phyloP scores from a whole-genome alignment of 2,329 filamentous ascomycete genomes.

The Clonostachys rhizophaga region DNA sequence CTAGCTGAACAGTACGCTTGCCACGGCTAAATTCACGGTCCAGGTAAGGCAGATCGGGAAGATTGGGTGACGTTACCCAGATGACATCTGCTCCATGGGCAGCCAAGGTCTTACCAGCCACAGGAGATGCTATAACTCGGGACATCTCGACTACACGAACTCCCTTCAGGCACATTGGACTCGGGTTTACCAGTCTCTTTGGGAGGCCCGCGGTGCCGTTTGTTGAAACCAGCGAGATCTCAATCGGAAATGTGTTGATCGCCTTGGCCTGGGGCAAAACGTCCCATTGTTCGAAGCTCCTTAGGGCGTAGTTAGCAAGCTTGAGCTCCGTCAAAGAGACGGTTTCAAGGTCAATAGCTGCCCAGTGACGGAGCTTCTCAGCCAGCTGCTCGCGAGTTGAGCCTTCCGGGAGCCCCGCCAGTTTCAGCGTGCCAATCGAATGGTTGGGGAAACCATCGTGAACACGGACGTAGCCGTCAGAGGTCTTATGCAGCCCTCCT shows the following conservation, averaged over 20 bases:
- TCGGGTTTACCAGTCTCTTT: conserved; percentile 26
- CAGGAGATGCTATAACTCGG: conserved; percentile 69
- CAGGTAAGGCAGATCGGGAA: conserved; percentile 62
- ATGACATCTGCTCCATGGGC: conserved; percentile 69
- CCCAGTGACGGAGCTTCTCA: conserved; percentile 29
- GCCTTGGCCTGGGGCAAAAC: conserved; percentile 35
- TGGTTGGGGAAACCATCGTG: conserved; percentile 52
- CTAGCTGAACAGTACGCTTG: conserved; percentile 58
- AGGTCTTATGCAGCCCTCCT: conserved; percentile 44
- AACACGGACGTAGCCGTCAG: conserved; percentile 47
- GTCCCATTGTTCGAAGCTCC: conserved; percentile 48
- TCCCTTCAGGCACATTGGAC: conserved; percentile 42
- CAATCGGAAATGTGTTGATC: conserved; percentile 39
- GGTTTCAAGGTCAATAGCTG: conserved; percentile 40
- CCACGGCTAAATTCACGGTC: conserved; percentile 64
- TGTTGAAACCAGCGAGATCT: conserved; percentile 23
- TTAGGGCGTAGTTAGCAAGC: conserved; percentile 40
- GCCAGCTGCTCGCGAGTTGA: conserved; percentile 31
- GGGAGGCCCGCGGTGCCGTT: conserved; percentile 6
- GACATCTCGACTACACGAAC: conserved; percentile 68
- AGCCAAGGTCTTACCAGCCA: conserved; percentile 61
- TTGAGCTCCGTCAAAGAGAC: conserved; percentile 28
- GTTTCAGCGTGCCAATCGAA: conserved; percentile 28
- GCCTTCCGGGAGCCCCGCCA: conserved; percentile 30
- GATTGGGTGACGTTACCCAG: conserved; percentile 59